Evolutionary conservation across 768 basidiomycete genomes (phyloP).

Genomic region (Macrolepiota fuliginosa): DNA sequence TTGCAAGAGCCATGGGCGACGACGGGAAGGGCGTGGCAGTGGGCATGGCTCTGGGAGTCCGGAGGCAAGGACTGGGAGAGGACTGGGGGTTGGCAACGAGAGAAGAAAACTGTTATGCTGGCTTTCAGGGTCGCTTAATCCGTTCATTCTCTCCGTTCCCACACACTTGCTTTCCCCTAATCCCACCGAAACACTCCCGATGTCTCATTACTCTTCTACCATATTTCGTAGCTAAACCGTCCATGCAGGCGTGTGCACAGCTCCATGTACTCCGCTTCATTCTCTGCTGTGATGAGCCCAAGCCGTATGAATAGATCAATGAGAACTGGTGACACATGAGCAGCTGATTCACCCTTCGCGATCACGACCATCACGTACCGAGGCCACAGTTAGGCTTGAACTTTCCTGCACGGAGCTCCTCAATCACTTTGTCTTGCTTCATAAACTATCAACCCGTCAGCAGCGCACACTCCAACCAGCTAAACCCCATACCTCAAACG

Average conservation of each 20-base stretch:
- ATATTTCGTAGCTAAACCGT: conserved; percentile 60
- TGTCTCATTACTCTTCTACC: conserved; percentile 24
- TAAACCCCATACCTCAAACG: conserved; percentile 63
- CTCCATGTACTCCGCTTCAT: conserved; percentile 80
- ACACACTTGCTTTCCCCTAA: background rate
- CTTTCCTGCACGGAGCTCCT: conserved; percentile 59
- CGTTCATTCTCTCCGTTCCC: conserved; percentile 4
- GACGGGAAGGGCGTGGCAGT: conserved; percentile 24
- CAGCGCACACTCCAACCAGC: background rate
- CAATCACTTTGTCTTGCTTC: conserved; percentile 56
- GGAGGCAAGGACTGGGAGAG: no score
- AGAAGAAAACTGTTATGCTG: background rate
- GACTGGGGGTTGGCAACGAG: background rate
- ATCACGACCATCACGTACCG: conserved; percentile 43
- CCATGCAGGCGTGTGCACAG: conserved; percentile 76
- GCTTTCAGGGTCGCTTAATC: conserved; percentile 2
- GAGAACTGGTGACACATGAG: conserved; percentile 49
- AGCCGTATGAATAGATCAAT: conserved; percentile 88
- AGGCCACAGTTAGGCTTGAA: conserved; percentile 95
- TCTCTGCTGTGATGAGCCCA: conserved; percentile 83
- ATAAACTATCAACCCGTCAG: conserved; percentile 51
- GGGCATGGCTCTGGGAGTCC: background rate
- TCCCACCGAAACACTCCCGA: background rate
- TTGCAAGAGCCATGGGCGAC: conserved; percentile 65
- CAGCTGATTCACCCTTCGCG: background rate